Base-by-base conservation (phyloP, 2,329 filamentous ascomycete species). In the Aureobasidium vineae region DNA sequence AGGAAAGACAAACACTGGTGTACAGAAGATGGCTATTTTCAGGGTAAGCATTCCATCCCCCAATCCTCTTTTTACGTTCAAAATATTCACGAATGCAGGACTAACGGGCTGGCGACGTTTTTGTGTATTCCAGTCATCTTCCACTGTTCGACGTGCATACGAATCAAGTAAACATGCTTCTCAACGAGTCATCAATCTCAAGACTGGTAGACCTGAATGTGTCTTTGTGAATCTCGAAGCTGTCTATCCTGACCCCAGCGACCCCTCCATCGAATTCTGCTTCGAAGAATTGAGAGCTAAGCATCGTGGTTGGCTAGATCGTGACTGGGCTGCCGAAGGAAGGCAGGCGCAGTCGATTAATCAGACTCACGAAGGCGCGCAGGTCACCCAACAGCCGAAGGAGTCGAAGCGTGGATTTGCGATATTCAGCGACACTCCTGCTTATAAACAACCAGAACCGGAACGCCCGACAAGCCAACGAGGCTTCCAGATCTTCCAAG, bases 41-140 rank as follows among this genome's bases (percentile, higher is more conserved):
- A 94, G 91, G 90, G 95, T 99, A 89, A 89, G 92, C 70, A 72
- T 69, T 70, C 50, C 45, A 43, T 74, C 74, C 72, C 72, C 70
- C 70, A 65, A 67, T 69, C 70, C 73, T 73, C 71, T 74, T 72
- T 75, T 74, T 73, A 77, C 76, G 78, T 72, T 79, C 82, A 84
- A 84, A 77, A 83, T 92, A 86, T 95, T 95, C 91, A 95, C 92
- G 84, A 88, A 85, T 83, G 86, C 86, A 97, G 93, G 92, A 97
- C 93, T 97, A 97, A 97, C 66, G 47, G 49, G 64, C 56, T 66
- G 59, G 63, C 52, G 66, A 54, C 38, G 49, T 59, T 63, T 61
- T 60, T 63, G 33, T 68, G 63, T 68, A 52, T 66, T 63, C 50
- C 67, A 68, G 67, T 68, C 66, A 38, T 56, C 67, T 56, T 65